Conservation (phyloP, 495 filamentous ascomycete genomes). For the Aspergillus baeticus region DNA sequence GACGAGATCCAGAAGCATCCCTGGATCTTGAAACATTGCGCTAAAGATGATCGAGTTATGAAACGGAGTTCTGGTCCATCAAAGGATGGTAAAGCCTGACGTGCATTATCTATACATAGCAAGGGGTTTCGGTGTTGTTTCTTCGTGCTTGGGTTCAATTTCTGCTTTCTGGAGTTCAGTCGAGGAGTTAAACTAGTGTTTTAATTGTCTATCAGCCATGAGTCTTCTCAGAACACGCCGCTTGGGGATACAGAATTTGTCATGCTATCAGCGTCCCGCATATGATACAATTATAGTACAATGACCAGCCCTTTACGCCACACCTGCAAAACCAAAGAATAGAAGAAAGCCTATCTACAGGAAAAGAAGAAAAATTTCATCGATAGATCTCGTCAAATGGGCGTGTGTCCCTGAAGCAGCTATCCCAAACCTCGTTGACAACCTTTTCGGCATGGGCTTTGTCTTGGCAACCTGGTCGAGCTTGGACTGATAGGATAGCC, state of each 20-base stretch:
- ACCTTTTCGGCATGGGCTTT: slow-evolving; percentile 82
- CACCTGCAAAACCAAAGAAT: neutral
- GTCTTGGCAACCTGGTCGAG: slow-evolving; percentile 76
- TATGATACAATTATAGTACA: slow-evolving; percentile 13
- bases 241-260: neutral
- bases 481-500: slow-evolving; percentile 72
- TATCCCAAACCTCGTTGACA: slow-evolving; percentile 97
- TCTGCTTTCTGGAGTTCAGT: slow-evolving; percentile 20
- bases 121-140: slow-evolving; percentile 25
- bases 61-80: slow-evolving; percentile 47
- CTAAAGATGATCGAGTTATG: slow-evolving; percentile 65
- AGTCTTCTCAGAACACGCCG: neutral
- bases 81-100: slow-evolving; percentile 39
- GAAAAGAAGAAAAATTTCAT: slow-evolving; percentile 41
- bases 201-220: neutral
- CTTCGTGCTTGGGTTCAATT: slow-evolving; percentile 19
- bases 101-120: slow-evolving; percentile 15
- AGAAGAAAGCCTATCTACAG: neutral
- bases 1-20: slow-evolving; percentile 89
- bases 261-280: slow-evolving; percentile 1
- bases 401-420: slow-evolving; percentile 88
- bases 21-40: slow-evolving; percentile 97
- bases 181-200: slow-evolving; percentile 20
- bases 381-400: slow-evolving; percentile 97
- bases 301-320: neutral